phyloP scores from a whole-genome alignment of 345 rosid species.

The Salix purpurea region DNA sequence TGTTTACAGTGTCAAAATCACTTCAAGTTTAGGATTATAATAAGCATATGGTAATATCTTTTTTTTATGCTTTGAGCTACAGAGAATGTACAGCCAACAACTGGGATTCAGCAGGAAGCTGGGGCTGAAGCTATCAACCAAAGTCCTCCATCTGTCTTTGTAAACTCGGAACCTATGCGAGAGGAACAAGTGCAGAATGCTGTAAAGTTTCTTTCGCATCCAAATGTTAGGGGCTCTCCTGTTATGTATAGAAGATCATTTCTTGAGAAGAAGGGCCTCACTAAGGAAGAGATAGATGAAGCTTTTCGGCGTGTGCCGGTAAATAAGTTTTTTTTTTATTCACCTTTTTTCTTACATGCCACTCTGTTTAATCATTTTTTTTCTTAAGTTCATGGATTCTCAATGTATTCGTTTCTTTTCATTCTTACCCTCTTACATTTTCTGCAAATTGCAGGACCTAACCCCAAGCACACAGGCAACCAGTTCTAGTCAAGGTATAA shows the following conservation, averaged over 20 bases:
- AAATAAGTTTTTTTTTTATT: conserved; percentile 15
- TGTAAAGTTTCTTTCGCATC: conserved; percentile 90
- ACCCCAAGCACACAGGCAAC: conserved; percentile 64
- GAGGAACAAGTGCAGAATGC: conserved; percentile 97
- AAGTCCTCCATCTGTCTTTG: conserved; percentile 61
- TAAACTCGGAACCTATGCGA: conserved; percentile 81
- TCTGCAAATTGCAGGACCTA: conserved; percentile 57
- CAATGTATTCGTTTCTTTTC: neutral
- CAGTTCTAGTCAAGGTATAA: conserved; percentile 51
- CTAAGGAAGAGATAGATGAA: conserved; percentile 95
- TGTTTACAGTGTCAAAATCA: neutral
- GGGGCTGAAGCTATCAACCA: conserved; percentile 40
- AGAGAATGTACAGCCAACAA: conserved; percentile 42
- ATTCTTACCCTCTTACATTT: neutral
- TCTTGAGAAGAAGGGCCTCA: conserved; percentile 93
- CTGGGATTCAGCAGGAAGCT: conserved; percentile 48
- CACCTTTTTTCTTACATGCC: neutral
- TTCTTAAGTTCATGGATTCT: neutral
- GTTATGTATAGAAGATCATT: conserved; percentile 85
- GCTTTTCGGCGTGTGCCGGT: conserved; percentile 95
- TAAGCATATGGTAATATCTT: neutral
- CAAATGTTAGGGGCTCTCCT: conserved; percentile 87
- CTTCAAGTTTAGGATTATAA: neutral
- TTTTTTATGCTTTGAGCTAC: conserved; percentile 20
- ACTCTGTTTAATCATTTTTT: neutral